A percentile compares a stretch with the other conserved stretches of the same genome.
phyloP scores from a whole-genome alignment of 768 basidiomycete species.

The Pleurotus giganteus region DNA sequence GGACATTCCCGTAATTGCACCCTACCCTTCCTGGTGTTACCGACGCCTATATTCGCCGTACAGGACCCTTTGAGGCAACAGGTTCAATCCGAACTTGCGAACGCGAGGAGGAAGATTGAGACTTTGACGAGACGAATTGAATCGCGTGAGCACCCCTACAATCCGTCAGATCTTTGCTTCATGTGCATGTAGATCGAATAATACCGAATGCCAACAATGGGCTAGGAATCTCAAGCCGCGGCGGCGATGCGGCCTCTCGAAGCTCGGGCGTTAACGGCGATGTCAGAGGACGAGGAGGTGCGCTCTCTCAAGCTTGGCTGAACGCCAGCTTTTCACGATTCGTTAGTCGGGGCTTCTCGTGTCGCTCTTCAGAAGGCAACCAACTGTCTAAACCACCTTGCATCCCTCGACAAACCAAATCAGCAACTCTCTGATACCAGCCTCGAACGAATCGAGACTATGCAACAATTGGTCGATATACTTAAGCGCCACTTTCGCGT shows the following conservation, averaged over 20 bases:
- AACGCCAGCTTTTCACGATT: neutral
- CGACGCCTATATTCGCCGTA: neutral
- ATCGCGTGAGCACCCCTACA: slow-evolving; percentile 36
- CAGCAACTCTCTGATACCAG: slow-evolving; percentile 32
- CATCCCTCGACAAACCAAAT: slow-evolving; percentile 40
- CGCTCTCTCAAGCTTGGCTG: slow-evolving; percentile 5
- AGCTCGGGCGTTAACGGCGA: neutral
- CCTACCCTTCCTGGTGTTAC: neutral
- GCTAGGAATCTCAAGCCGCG: neutral
- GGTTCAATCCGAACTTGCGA: slow-evolving; percentile 76
- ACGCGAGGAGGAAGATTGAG: slow-evolving; percentile 72
- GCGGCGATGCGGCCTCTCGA: neutral
- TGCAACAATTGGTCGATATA: slow-evolving; percentile 62
- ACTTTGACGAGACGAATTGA: slow-evolving; percentile 60
- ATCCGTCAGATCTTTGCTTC: neutral
- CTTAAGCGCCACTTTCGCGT: slow-evolving; percentile 73
- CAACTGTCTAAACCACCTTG: slow-evolving; percentile 54
- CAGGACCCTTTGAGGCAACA: slow-evolving; percentile 66
- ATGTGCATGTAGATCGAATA: slow-evolving; percentile 21
- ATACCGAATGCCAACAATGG: slow-evolving; percentile 20
- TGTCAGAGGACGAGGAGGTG: slow-evolving; percentile 33
- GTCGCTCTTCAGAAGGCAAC: slow-evolving; percentile 67
- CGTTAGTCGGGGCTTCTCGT: slow-evolving; percentile 67
- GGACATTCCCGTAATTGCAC: slow-evolving; percentile 46
- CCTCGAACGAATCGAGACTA: slow-evolving; percentile 55